phyloP scores from a whole-genome alignment of 805 yeast genomes.

The Nakazawaea sp. region DNA sequence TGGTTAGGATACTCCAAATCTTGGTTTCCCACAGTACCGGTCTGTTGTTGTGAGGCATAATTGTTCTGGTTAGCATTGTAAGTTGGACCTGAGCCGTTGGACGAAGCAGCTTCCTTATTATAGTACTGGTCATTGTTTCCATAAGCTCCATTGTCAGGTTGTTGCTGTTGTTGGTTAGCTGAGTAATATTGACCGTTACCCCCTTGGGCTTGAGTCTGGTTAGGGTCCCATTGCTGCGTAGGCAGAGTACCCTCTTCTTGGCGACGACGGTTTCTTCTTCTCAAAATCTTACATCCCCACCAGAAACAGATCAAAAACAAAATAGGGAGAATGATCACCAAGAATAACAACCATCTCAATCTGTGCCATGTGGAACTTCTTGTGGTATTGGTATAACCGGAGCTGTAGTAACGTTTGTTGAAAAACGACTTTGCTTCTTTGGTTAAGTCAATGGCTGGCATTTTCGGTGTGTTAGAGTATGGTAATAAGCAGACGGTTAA shows the following conservation, averaged over 20 bases:
- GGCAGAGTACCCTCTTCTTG: conserved; percentile 7
- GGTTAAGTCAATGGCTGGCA: conserved; percentile 4
- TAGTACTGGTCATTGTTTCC: background rate
- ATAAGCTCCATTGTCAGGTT: background rate
- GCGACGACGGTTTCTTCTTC: conserved; percentile 3
- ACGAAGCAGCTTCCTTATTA: background rate
- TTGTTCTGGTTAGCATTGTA: background rate
- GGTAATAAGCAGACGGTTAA: too few species aligned
- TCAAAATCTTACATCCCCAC: conserved; percentile 1
- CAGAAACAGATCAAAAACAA: conserved; percentile 1
- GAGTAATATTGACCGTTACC: conserved; percentile 4
- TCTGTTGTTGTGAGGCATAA: too few species aligned
- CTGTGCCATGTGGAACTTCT: conserved; percentile 3
- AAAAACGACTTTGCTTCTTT: background rate
- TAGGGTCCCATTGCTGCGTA: conserved; percentile 5
- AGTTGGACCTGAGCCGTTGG: background rate
- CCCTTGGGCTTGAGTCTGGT: background rate
- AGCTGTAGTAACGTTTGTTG: conserved; percentile 1
- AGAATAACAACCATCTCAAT: conserved; percentile 9
- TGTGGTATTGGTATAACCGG: background rate
- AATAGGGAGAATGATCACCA: conserved; percentile 6
- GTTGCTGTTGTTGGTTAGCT: conserved; percentile 3
- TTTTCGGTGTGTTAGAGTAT: too few species aligned
- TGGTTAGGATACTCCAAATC: conserved; percentile 5
- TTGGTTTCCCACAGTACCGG: background rate